Evolutionary conservation across 1,139 yeast genomes (phyloP), one percentile per base, ranked within the genome.

Genomic region (Hansenula lynferdii): DNA sequence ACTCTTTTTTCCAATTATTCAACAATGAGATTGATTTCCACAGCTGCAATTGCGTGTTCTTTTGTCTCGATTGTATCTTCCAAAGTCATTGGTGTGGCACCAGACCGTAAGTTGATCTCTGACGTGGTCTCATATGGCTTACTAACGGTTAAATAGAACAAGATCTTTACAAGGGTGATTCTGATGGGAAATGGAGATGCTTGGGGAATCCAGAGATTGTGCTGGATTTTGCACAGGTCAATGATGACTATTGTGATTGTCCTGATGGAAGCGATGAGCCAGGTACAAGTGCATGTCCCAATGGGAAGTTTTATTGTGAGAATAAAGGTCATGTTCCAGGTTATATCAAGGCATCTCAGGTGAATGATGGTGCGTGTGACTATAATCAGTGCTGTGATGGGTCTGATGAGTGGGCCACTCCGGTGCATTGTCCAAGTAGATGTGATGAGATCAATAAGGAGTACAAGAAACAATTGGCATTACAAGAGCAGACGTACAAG

Each of bases 241-340:
- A 92, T 56, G 97, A 92, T 57, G 83, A 89, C 52, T 81, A 74
- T 53, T 90, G 97, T 60, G 98, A 92, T 57, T 92, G 98, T 64
- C 97, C 97, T 0, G 98, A 92, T 61, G 98, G 98, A 0, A 81
- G 94, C 4, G 98, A 92, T 60, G 98, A 92, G 58, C 97, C 97
- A 0, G 97, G 97, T 0, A 92, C 97, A 1, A 70, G 84, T 38
- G 97, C 97, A 0, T 92, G 97, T 58, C 65, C 64, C 1, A 67
- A 69, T 12, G 70, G 71, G 12, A 46, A 48, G 36, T 92, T 89
- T 53, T 89, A 78, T 60, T 92, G 98, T 62, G 74, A 64, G 19
- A 94, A 94, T 53, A 66, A 70, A 36, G 96, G 96, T 2, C 85
- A 80, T 51, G 54, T 66, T 14, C 75, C 83, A 2, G 64, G 65